Evolutionary conservation across 805 yeast species (phyloP), one percentile per base, ranked within the genome.

Genomic region (Myxozyma neglecta): DNA sequence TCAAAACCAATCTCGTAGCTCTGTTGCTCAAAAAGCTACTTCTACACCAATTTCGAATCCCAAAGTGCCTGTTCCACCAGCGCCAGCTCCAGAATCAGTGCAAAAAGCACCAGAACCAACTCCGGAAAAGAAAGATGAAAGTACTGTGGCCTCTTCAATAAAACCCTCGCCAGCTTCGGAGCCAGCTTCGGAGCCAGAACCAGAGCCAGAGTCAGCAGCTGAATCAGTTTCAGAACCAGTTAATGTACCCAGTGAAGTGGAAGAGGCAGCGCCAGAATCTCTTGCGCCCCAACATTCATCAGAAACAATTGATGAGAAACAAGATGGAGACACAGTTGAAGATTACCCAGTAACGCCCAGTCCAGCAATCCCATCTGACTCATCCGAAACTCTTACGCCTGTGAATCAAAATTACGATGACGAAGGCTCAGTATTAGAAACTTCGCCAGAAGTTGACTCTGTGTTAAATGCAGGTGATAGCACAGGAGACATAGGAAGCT

Each of bases 401-500:
- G 20, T 13, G 10, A 13, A 8, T 14, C 18, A 16, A n/a, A 20
- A 9, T 9, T 14, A 42, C 18, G 46, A 42, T 9, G 46, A 42
- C 18, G 46, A 13, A 42, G n/a, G 24, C 9, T 42, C 18, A 5
- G 20, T 14, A n/a, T 42, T 20, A 3, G 46, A 42, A 6, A 16
- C 18, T 3, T 20, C 46, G 18, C 3, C 16, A 9, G 46, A 42
- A 42, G 45, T 24, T 18, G 47, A 34, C 20, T 44, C 20, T 36
- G 34, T 20, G 18, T 16, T n/a, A 40, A n/a, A 45, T 18, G 36
- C 40, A 14, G 32, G 39, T 34, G 56, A 53, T 34, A 14, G 34
- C 13, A 53, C 56, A 34, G 56, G 56, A 29, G 56, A 53, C 24
- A 53, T 53, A n/a, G 56, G 42, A 24, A 53, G 49, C 24, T 43